These are phyloP conservation scores for Lactarius trivialis DNA, from an alignment of 768 basidiomycete genomes.

Conservation along the genomic window DNA sequence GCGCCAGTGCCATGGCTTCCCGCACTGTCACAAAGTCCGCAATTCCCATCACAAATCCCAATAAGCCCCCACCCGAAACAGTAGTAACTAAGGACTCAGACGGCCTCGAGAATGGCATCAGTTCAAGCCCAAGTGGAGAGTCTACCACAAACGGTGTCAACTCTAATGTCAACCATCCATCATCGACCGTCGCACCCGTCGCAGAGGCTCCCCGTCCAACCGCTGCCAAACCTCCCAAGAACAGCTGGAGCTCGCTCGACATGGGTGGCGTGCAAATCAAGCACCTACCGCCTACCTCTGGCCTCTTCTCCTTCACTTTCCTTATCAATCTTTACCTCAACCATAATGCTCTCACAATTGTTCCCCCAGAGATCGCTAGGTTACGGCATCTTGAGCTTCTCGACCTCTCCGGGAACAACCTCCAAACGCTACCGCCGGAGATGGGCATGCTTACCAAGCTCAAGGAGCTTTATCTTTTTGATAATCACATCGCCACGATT, in stretches of 20 bases:
- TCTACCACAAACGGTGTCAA: constrained; percentile 32
- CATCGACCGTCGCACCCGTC: constrained; percentile 70
- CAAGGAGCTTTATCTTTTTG: constrained; percentile 91
- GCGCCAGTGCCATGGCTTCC: constrained; percentile 91
- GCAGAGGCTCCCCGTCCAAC: constrained; percentile 61
- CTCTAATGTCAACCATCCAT: constrained; percentile 52
- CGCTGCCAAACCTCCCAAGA: constrained; percentile 58
- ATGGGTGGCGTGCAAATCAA: constrained; percentile 95
- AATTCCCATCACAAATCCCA: constrained; percentile 90
- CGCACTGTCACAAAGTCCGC: constrained; percentile 81
- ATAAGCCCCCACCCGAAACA: constrained; percentile 44
- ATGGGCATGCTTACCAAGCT: constrained; percentile 85
- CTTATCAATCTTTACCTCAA: constrained; percentile 94
- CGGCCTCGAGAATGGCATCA: constrained; percentile 13
- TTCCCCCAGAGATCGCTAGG: constrained; percentile 79
- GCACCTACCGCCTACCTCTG: constrained; percentile 72
- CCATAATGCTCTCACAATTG: constrained; percentile 74
- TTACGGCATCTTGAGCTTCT: constrained; percentile 83
- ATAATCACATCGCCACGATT: constrained; percentile 83
- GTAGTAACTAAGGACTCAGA: constrained; percentile 29
- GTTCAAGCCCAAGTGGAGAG: constrained; percentile 27
- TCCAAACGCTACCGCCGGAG: constrained; percentile 73
- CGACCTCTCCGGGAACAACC: constrained; percentile 85
- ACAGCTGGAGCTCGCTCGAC: constrained; percentile 86
- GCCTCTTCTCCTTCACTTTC: constrained; percentile 83